Evolutionary conservation across 73 alveolate genomes (phyloP).

Genomic region (Paramecium bursaria): DNA sequence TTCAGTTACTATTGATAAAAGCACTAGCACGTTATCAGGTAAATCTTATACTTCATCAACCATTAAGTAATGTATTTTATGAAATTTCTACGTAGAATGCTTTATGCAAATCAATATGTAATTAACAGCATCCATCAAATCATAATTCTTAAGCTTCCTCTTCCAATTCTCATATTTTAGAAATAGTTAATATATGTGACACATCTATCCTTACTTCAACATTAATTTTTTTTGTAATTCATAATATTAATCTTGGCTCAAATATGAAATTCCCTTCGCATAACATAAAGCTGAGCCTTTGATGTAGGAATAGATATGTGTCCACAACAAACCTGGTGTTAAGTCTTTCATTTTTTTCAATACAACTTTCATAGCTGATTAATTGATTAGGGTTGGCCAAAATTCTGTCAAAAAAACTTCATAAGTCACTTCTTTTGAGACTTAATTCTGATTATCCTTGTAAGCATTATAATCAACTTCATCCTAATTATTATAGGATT

Average conservation of each 20-base stretch:
- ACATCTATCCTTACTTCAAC: no score
- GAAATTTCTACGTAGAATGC: constrained; percentile 43
- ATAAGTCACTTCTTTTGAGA: constrained; percentile 20
- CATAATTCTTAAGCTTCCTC: constrained; percentile 71
- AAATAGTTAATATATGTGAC: constrained; percentile 57
- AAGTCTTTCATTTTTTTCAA: background rate
- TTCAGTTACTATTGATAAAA: constrained; percentile 67
- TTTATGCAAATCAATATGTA: constrained; percentile 61
- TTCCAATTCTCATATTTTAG: constrained; percentile 83
- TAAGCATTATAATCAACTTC: constrained; percentile 45
- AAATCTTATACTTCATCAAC: constrained; percentile 88
- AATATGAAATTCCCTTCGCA: no score
- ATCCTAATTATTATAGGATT: background rate
- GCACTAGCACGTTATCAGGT: constrained; percentile 72
- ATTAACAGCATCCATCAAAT: constrained; percentile 82
- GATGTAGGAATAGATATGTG: constrained; percentile 81
- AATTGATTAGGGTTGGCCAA: constrained; percentile 24
- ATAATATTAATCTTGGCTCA: background rate
- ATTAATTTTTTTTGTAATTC: background rate
- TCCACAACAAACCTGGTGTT: constrained; percentile 74
- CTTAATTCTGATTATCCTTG: background rate
- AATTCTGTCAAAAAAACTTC: constrained; percentile 58
- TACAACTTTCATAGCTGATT: background rate
- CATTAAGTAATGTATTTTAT: constrained; percentile 73
- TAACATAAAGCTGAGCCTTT: constrained; percentile 73